phyloP scores from a whole-genome alignment of 176 grass and related monocot species.

The Eragrostis nindensis region DNA sequence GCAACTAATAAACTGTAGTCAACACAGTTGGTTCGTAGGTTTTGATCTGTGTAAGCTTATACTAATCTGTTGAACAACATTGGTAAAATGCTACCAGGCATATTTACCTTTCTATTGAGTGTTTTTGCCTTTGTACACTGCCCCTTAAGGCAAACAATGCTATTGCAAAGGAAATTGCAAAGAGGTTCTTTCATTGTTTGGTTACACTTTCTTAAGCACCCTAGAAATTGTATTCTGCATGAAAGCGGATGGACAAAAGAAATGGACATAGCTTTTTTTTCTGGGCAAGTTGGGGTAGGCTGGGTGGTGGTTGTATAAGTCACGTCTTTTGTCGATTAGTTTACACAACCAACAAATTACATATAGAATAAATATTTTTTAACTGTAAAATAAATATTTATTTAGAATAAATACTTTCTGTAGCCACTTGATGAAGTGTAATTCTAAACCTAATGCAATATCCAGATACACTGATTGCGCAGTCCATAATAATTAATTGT shows the following conservation, averaged over 20 bases:
- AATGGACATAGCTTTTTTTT: too few species aligned
- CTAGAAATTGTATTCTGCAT: background rate
- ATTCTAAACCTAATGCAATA: too few species aligned
- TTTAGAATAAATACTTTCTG: too few species aligned
- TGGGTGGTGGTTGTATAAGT: too few species aligned
- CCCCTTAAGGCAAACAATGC: background rate
- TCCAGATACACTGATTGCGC: too few species aligned
- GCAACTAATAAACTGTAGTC: constrained; percentile 10
- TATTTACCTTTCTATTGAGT: background rate
- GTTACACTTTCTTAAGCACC: background rate
- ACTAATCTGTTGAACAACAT: constrained; percentile 9
- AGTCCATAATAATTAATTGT: too few species aligned
- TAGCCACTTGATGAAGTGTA: too few species aligned
- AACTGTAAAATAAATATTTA: too few species aligned
- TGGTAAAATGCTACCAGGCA: background rate
- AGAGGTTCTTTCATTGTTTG: background rate
- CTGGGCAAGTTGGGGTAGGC: too few species aligned
- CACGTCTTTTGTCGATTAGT: too few species aligned
- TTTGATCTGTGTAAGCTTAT: constrained; percentile 17
- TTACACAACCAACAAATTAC: too few species aligned
- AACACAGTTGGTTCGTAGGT: background rate
- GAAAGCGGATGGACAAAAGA: background rate
- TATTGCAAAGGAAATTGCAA: background rate
- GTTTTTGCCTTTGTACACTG: background rate
- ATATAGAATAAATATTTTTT: too few species aligned